Evolutionary conservation across 176 grass and related monocot species (phyloP), one percentile per base, ranked within the genome.

Genomic region (Eremochloa ophiuroides): DNA sequence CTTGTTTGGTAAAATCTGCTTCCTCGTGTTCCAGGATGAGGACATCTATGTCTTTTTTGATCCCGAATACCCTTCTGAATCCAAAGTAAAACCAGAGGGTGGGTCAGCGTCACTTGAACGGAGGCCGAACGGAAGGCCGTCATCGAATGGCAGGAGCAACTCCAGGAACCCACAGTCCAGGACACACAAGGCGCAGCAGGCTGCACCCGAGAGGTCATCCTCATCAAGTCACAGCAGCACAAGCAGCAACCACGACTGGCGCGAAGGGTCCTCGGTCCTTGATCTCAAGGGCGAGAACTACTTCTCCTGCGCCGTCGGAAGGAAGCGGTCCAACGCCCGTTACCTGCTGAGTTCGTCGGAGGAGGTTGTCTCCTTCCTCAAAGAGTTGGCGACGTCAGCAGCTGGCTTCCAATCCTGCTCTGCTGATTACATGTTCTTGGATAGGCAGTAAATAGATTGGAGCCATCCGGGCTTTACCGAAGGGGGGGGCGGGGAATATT

Each of bases 31-130:
- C 72, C 88, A 99, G 96, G 96, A 99, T 75, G 96, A 99, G 77
- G 96, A 99, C 75, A 95, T 99, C 64, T 99, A 99, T 82, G 90
- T 92, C 40, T 99, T 99, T 73, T 99, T 99, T 39, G 96, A 99
- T 83, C 96, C 96, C 0, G 96, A 99, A 62, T 94, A 86, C 65
- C 93, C 96, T 87, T 85, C 91, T 22, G 96, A 99, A 70, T 78
- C 96, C 14, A 95, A 95, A 81, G 46, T 75, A 34, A 99, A 99
- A 91, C 80, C 80, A 62, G 96, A 95, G 11, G 66, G 75, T 9
- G 67, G 55, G 7, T 93, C 86, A 29, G 62, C 89, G 9, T 78
- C 79, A 51, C 55, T 82, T 0, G 96, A 95, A 20, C 87, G 83
- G 56, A 91, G 85, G 72, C 53, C 82, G 3, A 74, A 73, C 2